phyloP scores from a whole-genome alignment of 805 yeast genomes.

The Yarrowia porcina region DNA sequence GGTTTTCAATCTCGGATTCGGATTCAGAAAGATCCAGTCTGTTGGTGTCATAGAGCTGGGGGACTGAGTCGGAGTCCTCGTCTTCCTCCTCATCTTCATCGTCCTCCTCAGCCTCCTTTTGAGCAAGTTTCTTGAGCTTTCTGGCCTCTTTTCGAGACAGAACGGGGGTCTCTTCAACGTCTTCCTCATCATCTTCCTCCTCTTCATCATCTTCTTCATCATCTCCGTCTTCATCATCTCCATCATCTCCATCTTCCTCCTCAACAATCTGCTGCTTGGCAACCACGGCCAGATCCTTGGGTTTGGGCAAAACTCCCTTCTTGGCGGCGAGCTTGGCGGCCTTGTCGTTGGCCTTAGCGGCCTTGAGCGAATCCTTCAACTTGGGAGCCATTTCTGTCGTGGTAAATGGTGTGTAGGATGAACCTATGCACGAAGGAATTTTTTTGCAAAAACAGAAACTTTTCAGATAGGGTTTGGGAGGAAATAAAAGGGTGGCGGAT shows the following conservation, averaged over 20 bases:
- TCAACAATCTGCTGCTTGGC: background rate
- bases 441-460: background rate
- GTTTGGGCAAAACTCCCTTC: slow-evolving; percentile 12
- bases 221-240: background rate
- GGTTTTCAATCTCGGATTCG: slow-evolving; percentile 48
- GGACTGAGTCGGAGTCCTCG: slow-evolving; percentile 39
- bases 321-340: slow-evolving; percentile 15
- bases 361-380: slow-evolving; percentile 8
- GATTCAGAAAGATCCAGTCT: slow-evolving; percentile 40
- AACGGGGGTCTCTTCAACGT: slow-evolving; percentile 13
- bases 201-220: background rate
- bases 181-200: slow-evolving; percentile 19
- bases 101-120: slow-evolving; percentile 34
- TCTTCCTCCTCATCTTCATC: slow-evolving; percentile 39
- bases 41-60: slow-evolving; percentile 33
- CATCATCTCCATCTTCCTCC: background rate
- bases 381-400: background rate
- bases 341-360: slow-evolving; percentile 12
- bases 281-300: background rate
- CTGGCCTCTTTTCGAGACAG: slow-evolving; percentile 30
- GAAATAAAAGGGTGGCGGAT: too few relatives aligned
- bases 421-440: background rate
- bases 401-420: background rate
- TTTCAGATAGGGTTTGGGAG: background rate
- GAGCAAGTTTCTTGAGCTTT: slow-evolving; percentile 29